Evolutionary conservation across 2,329 filamentous ascomycete species (phyloP).

Genomic region (Talaromyces atroroseus): DNA sequence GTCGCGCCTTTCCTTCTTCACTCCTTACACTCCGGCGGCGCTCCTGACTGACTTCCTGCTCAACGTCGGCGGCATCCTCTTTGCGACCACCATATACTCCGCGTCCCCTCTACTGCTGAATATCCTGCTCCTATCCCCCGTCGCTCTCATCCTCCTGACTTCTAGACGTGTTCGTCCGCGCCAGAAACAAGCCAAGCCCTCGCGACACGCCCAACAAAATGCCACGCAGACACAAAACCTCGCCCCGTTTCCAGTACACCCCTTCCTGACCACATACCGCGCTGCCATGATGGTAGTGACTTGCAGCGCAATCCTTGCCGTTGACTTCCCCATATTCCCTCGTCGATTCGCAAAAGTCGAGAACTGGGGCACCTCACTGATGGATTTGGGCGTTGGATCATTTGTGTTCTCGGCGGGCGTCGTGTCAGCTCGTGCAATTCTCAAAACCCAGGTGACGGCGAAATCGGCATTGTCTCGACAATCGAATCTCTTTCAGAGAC

Average conservation of each 20-base stretch:
- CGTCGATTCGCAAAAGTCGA: slow-evolving; percentile 95
- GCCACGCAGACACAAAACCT: slow-evolving; percentile 20
- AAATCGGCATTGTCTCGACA: slow-evolving; percentile 27
- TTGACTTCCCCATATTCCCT: slow-evolving; percentile 91
- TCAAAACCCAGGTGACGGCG: slow-evolving; percentile 60
- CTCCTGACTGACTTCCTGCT: slow-evolving; percentile 79
- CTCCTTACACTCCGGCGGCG: slow-evolving; percentile 62
- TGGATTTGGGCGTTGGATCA: slow-evolving; percentile 95
- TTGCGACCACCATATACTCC: slow-evolving; percentile 81
- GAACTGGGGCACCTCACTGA: slow-evolving; percentile 98
- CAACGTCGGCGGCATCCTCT: slow-evolving; percentile 74
- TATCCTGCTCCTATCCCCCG: slow-evolving; percentile 66
- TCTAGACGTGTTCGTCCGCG: slow-evolving; percentile 23
- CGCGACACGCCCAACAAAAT: slow-evolving; percentile 21
- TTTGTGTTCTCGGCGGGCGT: slow-evolving; percentile 94
- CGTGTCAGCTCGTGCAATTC: slow-evolving; percentile 75
- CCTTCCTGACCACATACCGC: slow-evolving; percentile 87
- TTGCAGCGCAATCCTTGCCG: slow-evolving; percentile 86
- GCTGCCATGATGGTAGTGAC: slow-evolving; percentile 88
- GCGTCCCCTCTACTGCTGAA: slow-evolving; percentile 67
- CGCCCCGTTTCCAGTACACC: slow-evolving; percentile 68
- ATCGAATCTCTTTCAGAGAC: slow-evolving; percentile 46
- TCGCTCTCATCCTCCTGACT: slow-evolving; percentile 55
- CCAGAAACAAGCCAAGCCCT: slow-evolving; percentile 30
- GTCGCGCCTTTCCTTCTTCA: slow-evolving; percentile 76